Percentiles rank a stretch among this genome's conserved stretches.
phyloP scores from a whole-genome alignment of 495 filamentous ascomycete genomes.

The Daldinia vernicosa region DNA sequence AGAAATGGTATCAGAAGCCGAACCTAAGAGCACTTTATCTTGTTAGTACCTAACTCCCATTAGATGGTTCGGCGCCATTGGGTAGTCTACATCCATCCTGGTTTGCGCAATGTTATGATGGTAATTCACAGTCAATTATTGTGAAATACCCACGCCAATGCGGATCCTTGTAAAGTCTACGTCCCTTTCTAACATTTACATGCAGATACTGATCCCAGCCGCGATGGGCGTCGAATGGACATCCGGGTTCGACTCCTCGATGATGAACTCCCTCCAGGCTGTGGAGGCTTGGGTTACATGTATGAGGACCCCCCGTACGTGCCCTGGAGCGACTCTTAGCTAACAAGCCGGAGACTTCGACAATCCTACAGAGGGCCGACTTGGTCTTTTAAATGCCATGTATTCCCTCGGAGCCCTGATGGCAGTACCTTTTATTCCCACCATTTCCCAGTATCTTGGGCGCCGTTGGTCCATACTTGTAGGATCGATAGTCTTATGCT shows the following conservation, averaged over 20 bases:
- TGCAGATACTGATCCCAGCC: conserved; percentile 58
- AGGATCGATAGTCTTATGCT: conserved; percentile 58
- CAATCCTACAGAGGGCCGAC: conserved; percentile 47
- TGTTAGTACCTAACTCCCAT: conserved; percentile 4
- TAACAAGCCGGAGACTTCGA: conserved; percentile 48
- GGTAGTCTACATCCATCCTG: neutral
- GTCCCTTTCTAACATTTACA: conserved; percentile 2
- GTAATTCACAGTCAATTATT: neutral
- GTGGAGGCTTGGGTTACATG: conserved; percentile 61
- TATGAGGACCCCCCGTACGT: conserved; percentile 33
- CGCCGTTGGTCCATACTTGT: conserved; percentile 63
- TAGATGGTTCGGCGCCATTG: neutral
- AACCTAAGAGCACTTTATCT: conserved; percentile 64
- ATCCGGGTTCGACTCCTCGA: conserved; percentile 67
- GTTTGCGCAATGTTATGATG: neutral
- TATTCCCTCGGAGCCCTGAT: conserved; percentile 55
- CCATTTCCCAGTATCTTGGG: conserved; percentile 59
- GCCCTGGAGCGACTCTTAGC: conserved; percentile 38
- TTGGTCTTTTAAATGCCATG: conserved; percentile 53
- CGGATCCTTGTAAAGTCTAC: neutral
- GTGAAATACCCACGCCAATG: neutral
- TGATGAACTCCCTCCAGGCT: conserved; percentile 67
- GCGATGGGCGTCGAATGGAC: conserved; percentile 70
- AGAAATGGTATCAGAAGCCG: conserved; percentile 63
- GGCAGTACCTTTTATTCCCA: conserved; percentile 65